Conservation (phyloP, 257 asterid genomes). For the Oldenlandia corymbosa region DNA sequence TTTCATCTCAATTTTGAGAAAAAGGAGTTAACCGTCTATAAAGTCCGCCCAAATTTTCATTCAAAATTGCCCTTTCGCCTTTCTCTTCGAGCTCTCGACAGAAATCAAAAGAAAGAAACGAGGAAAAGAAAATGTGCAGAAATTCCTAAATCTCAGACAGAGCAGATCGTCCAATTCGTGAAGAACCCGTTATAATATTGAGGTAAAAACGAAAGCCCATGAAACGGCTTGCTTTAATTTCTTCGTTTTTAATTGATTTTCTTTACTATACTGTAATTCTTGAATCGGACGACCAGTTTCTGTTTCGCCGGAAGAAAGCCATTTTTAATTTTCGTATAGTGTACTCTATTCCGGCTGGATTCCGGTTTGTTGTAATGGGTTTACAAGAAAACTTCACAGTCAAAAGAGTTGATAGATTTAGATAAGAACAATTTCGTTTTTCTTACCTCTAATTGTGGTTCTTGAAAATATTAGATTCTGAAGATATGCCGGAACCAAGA, state of each 20-base stretch:
- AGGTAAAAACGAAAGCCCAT: too few species aligned
- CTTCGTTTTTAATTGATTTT: too few species aligned
- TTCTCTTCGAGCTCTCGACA: slow-evolving; percentile 15
- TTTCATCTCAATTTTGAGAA: neutral
- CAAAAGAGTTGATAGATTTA: neutral
- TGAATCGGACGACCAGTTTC: too few species aligned
- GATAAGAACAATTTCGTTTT: neutral
- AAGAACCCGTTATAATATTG: too few species aligned
- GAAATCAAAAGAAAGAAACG: too few species aligned
- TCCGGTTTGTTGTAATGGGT: too few species aligned
- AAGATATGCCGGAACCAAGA: slow-evolving; percentile 51
- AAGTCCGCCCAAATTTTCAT: slow-evolving; percentile 51
- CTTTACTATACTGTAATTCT: too few species aligned
- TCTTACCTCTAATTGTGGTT: neutral
- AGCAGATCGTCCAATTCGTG: neutral
- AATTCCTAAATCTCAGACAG: too few species aligned
- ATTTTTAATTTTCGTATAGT: too few species aligned
- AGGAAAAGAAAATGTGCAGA: neutral
- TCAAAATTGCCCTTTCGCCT: slow-evolving; percentile 44
- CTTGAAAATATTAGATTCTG: slow-evolving; percentile 12
- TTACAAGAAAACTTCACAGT: neutral
- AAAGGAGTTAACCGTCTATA: slow-evolving; percentile 10
- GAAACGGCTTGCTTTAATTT: too few species aligned
- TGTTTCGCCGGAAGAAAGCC: too few species aligned
- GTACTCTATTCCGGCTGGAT: too few species aligned